A percentile compares a stretch with the other conserved stretches of the same genome.
These are phyloP conservation scores for Euphorbia tirucalli DNA, from an alignment of 345 rosid genomes.

Conservation along the genomic window DNA sequence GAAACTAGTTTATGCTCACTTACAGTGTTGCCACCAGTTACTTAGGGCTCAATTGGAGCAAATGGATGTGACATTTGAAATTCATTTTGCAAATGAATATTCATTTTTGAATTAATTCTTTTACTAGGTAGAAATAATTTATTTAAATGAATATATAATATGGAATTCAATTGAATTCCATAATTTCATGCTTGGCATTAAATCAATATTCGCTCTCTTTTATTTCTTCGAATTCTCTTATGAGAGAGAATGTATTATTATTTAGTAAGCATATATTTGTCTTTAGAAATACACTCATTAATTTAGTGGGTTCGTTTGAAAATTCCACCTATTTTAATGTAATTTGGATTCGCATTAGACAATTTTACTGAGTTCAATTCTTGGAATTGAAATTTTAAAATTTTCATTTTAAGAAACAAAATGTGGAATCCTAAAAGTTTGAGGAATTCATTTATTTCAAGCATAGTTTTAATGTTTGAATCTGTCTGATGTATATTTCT, in stretches of 20 bases:
- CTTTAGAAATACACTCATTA: too few species aligned
- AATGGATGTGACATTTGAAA: not conserved
- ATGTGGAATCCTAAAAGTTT: not conserved
- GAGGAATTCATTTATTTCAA: not conserved
- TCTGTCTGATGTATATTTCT: not conserved
- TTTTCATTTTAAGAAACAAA: not conserved
- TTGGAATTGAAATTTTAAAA: not conserved
- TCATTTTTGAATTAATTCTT: not conserved
- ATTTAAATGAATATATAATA: too few species aligned
- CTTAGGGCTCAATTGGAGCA: not conserved
- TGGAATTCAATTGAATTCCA: too few species aligned
- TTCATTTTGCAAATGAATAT: too few species aligned
- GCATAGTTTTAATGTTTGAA: not conserved
- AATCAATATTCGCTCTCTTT: too few species aligned
- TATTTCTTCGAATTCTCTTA: not conserved
- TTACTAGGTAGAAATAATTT: too few species aligned
- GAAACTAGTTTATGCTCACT: not conserved
- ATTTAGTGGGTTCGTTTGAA: too few species aligned
- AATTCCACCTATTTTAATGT: not conserved
- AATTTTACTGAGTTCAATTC: not conserved
- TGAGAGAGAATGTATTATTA: too few species aligned
- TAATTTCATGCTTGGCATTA: not conserved
- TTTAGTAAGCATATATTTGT: too few species aligned
- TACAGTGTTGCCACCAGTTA: too few species aligned
- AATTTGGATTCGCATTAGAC: not conserved